Evolutionary conservation across 306 rosid genomes (phyloP).

Genomic region (Canavalia ensiformis): DNA sequence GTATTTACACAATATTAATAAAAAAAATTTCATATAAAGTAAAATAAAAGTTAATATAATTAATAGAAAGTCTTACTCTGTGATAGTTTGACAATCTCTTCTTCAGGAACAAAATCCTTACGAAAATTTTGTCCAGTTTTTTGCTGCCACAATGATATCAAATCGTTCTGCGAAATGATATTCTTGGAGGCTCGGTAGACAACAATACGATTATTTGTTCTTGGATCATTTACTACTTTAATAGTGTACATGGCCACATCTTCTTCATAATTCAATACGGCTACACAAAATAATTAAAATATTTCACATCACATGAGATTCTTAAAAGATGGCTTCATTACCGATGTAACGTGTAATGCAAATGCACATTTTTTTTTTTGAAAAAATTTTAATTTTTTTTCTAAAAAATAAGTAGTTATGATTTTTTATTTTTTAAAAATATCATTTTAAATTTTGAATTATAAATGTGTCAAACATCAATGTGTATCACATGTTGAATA

Average conservation of each 20-base stretch:
- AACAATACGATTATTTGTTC: constrained; percentile 51
- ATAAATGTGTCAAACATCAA: too few species aligned
- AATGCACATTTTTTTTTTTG: too few species aligned
- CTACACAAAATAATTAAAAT: constrained; percentile 22
- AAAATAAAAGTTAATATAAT: too few species aligned
- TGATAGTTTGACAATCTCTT: constrained; percentile 50
- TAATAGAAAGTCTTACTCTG: constrained; percentile 34
- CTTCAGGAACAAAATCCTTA: constrained; percentile 32
- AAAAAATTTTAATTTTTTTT: too few species aligned
- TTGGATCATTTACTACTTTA: constrained; percentile 58
- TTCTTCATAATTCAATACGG: constrained; percentile 60
- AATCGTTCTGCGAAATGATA: constrained; percentile 54
- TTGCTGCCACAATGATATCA: constrained; percentile 58
- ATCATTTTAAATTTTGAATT: too few species aligned
- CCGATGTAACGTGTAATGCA: too few species aligned
- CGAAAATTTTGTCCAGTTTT: constrained; percentile 45
- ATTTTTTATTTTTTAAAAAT: too few species aligned
- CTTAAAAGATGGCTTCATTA: neutral
- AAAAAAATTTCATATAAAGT: too few species aligned
- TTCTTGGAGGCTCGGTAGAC: constrained; percentile 46
- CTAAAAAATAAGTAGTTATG: too few species aligned
- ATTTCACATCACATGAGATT: too few species aligned
- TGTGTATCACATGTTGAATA: too few species aligned
- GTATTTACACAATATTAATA: too few species aligned
- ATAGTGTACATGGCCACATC: constrained; percentile 57